Evolutionary conservation across 352 stramenopile genomes (phyloP), one percentile per base, ranked within the genome.

Genomic region (Pythium grandisporangium): DNA sequence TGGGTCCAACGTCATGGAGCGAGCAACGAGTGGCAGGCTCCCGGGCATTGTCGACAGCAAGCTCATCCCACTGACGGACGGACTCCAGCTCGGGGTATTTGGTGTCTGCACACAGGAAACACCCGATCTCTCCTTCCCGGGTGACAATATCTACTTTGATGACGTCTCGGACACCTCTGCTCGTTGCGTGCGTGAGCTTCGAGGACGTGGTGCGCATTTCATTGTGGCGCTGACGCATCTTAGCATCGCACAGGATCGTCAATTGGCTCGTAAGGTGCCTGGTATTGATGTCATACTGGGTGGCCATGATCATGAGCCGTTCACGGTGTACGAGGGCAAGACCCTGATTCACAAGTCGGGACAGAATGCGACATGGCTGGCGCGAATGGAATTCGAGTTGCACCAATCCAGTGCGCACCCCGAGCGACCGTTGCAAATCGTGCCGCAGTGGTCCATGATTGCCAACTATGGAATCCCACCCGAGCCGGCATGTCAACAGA

Each of bases 231-330:
- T 96, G 19, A 96, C 84, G 2, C 84, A 96, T 39, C 38, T 95
- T 32, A 81, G 69, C 12, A 75, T 93, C 43, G 66, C 59, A 1
- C 66, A 91, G 39, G 84, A 96, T 55, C 66, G 72, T 21, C 47
- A 75, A 19, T 45, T 96, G 24, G 77, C 77, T 1, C 53, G 62
- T 3, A 64, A 64, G 30, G 63, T 84, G 20, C 66, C 68, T 5
- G 75, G 75, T 6, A 90, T 94, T 24, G 66, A 95, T 39, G 42
- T 96, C 32, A 74, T 96, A 27, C 62, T 97, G 16, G 88, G 88
- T 12, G 86, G 89, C 10, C 89, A 97, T 53, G 89, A 97, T 51
- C 89, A 97, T 51, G 83, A 96, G 30, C 82, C 82, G 0, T 83
- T 95, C 40, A 87, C 85, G 32, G 44, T 88, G 37, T 84, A 90